phyloP scores from a whole-genome alignment of 345 rosid genomes.

The Geranium brycei region DNA sequence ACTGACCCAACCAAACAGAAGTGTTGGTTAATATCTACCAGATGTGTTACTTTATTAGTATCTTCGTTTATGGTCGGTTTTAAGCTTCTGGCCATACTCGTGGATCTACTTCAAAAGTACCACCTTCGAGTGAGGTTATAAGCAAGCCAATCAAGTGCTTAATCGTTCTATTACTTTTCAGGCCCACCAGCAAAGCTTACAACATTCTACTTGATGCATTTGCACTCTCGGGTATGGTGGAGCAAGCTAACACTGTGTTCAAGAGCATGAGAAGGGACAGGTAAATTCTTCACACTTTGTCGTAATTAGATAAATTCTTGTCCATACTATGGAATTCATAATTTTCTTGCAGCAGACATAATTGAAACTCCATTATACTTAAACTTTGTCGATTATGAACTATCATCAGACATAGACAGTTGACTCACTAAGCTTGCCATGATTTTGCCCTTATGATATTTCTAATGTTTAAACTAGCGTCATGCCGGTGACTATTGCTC shows the following conservation, averaged over 20 bases:
- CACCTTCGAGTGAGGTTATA: background rate
- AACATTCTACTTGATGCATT: conserved; percentile 92
- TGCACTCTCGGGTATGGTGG: conserved; percentile 92
- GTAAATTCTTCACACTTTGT: conserved; percentile 18
- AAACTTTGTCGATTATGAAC: background rate
- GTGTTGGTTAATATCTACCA: too few species aligned
- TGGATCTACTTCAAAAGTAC: background rate
- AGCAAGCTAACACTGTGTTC: conserved; percentile 76
- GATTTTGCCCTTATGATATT: too few species aligned
- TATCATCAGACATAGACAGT: background rate
- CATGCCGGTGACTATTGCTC: too few species aligned
- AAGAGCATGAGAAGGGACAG: conserved; percentile 94
- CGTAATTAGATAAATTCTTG: too few species aligned
- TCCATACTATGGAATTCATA: too few species aligned
- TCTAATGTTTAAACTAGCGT: too few species aligned
- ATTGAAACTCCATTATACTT: background rate
- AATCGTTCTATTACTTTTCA: conserved; percentile 16
- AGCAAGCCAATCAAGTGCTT: background rate
- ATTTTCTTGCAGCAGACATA: background rate
- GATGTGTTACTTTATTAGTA: background rate
- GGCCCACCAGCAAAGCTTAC: conserved; percentile 87
- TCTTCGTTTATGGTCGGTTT: background rate
- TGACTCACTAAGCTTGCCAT: background rate
- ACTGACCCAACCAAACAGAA: background rate
- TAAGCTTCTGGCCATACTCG: background rate